Evolutionary conservation across 192 early-diverging fungal genomes (phyloP).

Genomic region (Phlyctochytrium bullatum): DNA sequence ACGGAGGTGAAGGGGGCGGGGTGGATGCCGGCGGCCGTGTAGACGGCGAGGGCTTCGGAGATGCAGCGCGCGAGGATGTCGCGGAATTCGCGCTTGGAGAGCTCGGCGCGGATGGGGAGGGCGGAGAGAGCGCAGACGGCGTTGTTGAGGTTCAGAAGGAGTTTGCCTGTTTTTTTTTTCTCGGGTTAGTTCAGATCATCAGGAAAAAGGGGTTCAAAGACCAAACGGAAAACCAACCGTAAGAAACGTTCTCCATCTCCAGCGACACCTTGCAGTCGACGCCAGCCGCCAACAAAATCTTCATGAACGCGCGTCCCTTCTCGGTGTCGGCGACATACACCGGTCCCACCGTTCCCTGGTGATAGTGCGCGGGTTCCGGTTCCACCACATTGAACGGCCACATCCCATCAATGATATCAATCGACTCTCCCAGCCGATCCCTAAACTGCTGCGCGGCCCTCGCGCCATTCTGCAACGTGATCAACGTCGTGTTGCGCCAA

Average conservation of each 20-base stretch:
- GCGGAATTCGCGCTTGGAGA: slow-evolving; percentile 25
- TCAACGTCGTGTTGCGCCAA: slow-evolving; percentile 14
- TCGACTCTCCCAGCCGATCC: slow-evolving; percentile 7
- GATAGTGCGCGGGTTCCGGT: slow-evolving; percentile 9
- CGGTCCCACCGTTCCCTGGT: slow-evolving; percentile 30
- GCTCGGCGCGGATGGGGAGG: slow-evolving; percentile 32
- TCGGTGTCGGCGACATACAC: slow-evolving; percentile 31
- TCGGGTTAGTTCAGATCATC: not conserved
- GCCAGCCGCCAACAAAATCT: slow-evolving; percentile 23
- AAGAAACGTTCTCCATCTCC: slow-evolving; percentile 36
- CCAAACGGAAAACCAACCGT: slow-evolving; percentile 15
- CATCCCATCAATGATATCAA: slow-evolving; percentile 37
- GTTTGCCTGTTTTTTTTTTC: slow-evolving; percentile 24
- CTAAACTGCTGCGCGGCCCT: slow-evolving; percentile 1
- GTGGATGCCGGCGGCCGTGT: slow-evolving; percentile 31
- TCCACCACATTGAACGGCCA: slow-evolving; percentile 42
- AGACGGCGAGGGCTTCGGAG: slow-evolving; percentile 37
- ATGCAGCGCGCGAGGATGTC: slow-evolving; percentile 33
- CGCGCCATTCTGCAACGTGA: slow-evolving; percentile 25
- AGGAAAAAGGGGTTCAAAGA: not conserved
- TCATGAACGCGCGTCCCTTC: slow-evolving; percentile 16
- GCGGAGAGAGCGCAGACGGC: slow-evolving; percentile 40
- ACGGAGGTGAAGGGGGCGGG: slow-evolving; percentile 35
- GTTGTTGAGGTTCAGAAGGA: slow-evolving; percentile 49
- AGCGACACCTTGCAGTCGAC: slow-evolving; percentile 14